These are phyloP conservation scores for Cytospora schulzeri DNA, from an alignment of 2,329 filamentous ascomycete species.

Conservation along the genomic window DNA sequence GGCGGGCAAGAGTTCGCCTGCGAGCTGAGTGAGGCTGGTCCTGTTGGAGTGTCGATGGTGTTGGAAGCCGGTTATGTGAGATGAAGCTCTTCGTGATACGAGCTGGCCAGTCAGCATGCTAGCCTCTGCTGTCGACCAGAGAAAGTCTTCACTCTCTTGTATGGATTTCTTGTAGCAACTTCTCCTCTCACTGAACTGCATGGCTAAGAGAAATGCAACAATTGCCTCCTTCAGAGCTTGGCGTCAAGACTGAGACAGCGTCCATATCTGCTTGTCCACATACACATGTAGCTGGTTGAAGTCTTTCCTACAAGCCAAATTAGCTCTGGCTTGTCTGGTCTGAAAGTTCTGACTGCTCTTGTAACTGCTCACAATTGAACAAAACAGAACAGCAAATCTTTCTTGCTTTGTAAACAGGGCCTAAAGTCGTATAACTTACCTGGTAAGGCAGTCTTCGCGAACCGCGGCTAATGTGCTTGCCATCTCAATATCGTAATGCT, in stretches of 20 bases:
- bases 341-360: neutral
- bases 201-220: no score
- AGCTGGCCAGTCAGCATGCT: neutral
- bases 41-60: neutral
- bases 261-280: no score
- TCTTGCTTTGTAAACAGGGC: neutral
- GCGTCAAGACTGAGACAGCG: neutral
- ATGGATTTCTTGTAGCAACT: no score
- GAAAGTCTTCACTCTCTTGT: neutral
- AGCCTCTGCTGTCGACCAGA: neutral
- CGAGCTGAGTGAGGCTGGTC: neutral
- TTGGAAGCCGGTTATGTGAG: neutral
- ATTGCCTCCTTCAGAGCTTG: neutral
- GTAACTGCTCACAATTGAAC: neutral
- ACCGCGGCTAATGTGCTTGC: neutral
- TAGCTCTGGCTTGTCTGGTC: neutral
- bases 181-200: no score
- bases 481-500: neutral
- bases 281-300: no score
- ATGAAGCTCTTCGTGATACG: neutral
- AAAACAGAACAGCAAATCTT: neutral
- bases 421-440: neutral
- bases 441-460: neutral
- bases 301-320: neutral
- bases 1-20: constrained; percentile 7